These are phyloP conservation scores for Calocybe indica DNA, from an alignment of 768 basidiomycete genomes.

Conservation along the genomic window DNA sequence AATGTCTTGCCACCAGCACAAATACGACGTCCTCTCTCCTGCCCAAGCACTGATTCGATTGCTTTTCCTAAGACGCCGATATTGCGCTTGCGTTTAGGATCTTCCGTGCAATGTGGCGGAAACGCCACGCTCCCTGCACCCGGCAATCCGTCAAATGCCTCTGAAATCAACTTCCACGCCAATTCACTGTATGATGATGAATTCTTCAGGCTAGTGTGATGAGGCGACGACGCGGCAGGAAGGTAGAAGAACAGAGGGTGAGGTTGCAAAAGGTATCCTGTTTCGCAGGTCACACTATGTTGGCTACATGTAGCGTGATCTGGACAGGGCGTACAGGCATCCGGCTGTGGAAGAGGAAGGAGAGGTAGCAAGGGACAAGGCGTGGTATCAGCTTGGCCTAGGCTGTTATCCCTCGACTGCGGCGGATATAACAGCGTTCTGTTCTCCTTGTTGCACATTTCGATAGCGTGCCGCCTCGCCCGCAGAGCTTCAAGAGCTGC, in stretches of 20 bases:
- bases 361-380: slow-evolving; percentile 51
- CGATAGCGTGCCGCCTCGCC: slow-evolving; percentile 37
- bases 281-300: slow-evolving; percentile 56
- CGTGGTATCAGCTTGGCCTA: slow-evolving; percentile 22
- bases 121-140: slow-evolving; percentile 73
- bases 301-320: slow-evolving; percentile 59
- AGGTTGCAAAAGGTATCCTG: slow-evolving; percentile 59
- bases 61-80: slow-evolving; percentile 73
- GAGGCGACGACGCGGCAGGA: slow-evolving; percentile 29
- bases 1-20: slow-evolving; percentile 47
- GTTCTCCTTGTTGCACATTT: slow-evolving; percentile 54
- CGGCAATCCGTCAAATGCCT: slow-evolving; percentile 61
- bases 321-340: slow-evolving; percentile 68
- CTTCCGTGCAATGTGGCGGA: slow-evolving; percentile 71
- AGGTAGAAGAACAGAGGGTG: slow-evolving; percentile 52
- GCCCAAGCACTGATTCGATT: slow-evolving; percentile 57
- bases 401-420: slow-evolving; percentile 4
- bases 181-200: slow-evolving; percentile 33
- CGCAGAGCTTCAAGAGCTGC: slow-evolving; percentile 42
- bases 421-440: slow-evolving; percentile 35
- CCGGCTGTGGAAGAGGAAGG: slow-evolving; percentile 51
- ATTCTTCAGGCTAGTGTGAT: slow-evolving; percentile 31
- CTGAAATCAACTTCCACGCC: slow-evolving; percentile 41
- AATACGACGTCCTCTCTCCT: slow-evolving; percentile 57
- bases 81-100: slow-evolving; percentile 66